Evolutionary conservation across 2,329 filamentous ascomycete species (phyloP), one percentile per base, ranked within the genome.

Genomic region (Periconia macrospinosa): DNA sequence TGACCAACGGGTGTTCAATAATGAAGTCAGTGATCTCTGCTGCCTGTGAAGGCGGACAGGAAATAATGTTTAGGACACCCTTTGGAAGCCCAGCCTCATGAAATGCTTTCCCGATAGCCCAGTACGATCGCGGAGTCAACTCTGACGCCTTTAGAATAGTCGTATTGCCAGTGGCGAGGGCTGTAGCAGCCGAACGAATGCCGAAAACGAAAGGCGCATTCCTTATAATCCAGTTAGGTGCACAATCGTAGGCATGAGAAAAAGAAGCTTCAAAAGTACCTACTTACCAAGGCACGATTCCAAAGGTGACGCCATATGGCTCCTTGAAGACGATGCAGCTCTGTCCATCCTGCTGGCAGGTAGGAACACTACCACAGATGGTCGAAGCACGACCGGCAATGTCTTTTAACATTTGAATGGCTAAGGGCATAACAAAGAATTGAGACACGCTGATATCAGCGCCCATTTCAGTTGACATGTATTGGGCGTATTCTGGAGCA

Each of bases 61-160:
- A 83, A 43, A 94, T 74, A 46, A 89, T 76, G 70, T 91, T 92
- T 30, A 93, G 71, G 7, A 85, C 86, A n/a, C 90, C 90, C 1
- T 78, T 77, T 0, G 90, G 90, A 11, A 94, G 78, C 8, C 90
- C 90, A 3, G 89, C 90, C 60, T 90, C 50, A 30, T 41, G 19
- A 33, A 59, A 55, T 19, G 54, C 35, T 30, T 48, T 37, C 9
- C 44, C 55, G 30, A 60, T 54, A 17, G 41, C 45, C 49, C 50
- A 45, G 40, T 56, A 55, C 27, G 27, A 45, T 20, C 49, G 49
- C 9, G 52, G 56, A n/a, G 45, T 48, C 37, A 54, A 47, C 37
- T 57, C 58, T 30, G 58, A 52, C 14, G 45, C 56, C 47, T 61
- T 61, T 40, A 75, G 58, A 44, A 66, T 61, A 59, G 70, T 74